Evolutionary conservation across 2,329 filamentous ascomycete genomes (phyloP), one percentile per base, ranked within the genome.

Genomic region (Sporothrix curviconia): DNA sequence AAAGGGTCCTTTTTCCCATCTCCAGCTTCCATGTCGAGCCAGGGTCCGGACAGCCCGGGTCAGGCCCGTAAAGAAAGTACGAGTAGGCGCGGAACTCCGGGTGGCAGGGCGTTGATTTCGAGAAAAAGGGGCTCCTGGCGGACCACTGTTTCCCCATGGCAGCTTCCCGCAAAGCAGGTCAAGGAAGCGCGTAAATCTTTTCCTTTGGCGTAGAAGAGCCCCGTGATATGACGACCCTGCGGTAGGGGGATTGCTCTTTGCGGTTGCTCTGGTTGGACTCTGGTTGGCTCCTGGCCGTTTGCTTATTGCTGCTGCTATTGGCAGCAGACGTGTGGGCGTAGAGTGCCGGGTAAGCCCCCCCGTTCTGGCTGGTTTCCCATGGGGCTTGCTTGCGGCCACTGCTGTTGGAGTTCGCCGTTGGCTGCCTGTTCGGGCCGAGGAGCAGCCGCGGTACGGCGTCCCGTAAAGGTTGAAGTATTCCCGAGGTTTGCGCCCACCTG

Each of bases 401-500:
- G n/a, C n/a, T n/a, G n/a, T n/a, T n/a, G n/a, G n/a, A n/a, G n/a
- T n/a, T n/a, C 39, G 28, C 46, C 34, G 6, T 47, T 59, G 24
- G 52, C 59, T n/a, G n/a, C 60, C 59, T 28, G 55, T 42, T n/a
- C n/a, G n/a, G 7, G 68, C 65, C 1, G 68, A 64, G 1, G 65
- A 52, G 3, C 61, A 64, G 37, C 68, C 67, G 24, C 69, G 69
- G 50, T 74, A 72, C 3, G 71, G 66, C 57, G n/a, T n/a, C n/a
- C 77, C 76, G 60, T 83, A 79, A 12, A 87, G 73, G 63, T 89
- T 89, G 72, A 82, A 89, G 66, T 87, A 90, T 66, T 90, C 86
- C n/a, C n/a, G 55, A 86, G 75, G 61, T 88, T 90, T 11, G 85
- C 84, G 68, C 83, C 86, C n/a, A n/a, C n/a, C 6, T 75, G 73